These are phyloP conservation scores for Pirum gemmata DNA, from an alignment of 78 protist genomes.

Conservation along the genomic window DNA sequence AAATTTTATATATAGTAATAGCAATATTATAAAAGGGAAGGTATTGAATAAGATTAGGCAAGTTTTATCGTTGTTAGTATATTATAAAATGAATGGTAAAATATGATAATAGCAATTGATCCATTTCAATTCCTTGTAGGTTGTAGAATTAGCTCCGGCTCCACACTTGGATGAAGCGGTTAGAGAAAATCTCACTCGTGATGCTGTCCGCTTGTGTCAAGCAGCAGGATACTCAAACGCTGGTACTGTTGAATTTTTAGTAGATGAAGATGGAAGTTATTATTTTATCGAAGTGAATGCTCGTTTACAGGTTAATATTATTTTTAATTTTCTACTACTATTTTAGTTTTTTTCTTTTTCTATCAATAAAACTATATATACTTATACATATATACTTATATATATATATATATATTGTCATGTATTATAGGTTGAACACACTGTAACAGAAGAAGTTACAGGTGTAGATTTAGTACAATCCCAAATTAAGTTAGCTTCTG, in stretches of 20 bases:
- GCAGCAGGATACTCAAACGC: constrained; percentile 74
- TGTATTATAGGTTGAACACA: constrained; percentile 77
- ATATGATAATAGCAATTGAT: too few species aligned
- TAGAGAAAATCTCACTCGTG: constrained; percentile 71
- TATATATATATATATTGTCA: not conserved
- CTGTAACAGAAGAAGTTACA: constrained; percentile 79
- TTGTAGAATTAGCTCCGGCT: constrained; percentile 40
- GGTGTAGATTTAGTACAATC: constrained; percentile 78
- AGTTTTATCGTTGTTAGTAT: too few species aligned
- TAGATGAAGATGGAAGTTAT: constrained; percentile 53
- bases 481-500: constrained; percentile 63
- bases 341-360: not conserved
- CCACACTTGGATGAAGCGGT: constrained; percentile 47
- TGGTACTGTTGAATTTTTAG: constrained; percentile 85
- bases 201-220: constrained; percentile 74
- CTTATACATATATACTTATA: not conserved
- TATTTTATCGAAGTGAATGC: constrained; percentile 89
- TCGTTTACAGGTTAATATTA: constrained; percentile 58
- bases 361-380: not conserved
- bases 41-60: too few species aligned
- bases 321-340: not conserved
- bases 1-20: too few species aligned
- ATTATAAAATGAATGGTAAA: too few species aligned
- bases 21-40: too few species aligned
- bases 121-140: not conserved